A percentile compares a stretch with the other conserved stretches of the same genome.
Conservation (phyloP, 306 rosid genomes). For the Amphicarpaea edgeworthii region DNA sequence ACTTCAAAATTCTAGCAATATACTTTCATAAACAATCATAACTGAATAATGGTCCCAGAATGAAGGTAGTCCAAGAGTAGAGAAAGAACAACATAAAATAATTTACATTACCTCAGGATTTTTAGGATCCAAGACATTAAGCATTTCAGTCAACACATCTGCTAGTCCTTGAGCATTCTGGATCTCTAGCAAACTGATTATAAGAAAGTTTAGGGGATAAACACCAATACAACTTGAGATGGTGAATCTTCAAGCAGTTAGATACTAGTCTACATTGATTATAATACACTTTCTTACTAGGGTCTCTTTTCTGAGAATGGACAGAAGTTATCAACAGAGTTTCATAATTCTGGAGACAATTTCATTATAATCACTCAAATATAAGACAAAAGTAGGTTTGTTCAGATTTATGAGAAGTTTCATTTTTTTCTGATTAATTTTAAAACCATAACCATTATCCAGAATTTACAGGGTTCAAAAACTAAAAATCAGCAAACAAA, state of each 20-base stretch:
- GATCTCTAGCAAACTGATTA: conserved; percentile 76
- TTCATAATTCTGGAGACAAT: background rate
- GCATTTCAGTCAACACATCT: conserved; percentile 90
- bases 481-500: background rate
- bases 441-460: background rate
- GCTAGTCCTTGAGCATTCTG: conserved; percentile 83
- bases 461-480: conserved; percentile 55
- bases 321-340: background rate
- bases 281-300: background rate
- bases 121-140: conserved; percentile 80
- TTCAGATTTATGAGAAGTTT: background rate
- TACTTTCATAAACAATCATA: conserved; percentile 39
- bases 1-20: conserved; percentile 31
- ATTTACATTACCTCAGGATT: conserved; percentile 66
- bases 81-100: background rate
- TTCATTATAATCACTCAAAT: background rate
- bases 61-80: conserved; percentile 31
- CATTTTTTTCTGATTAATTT: background rate
- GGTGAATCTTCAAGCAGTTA: background rate
- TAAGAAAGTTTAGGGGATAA: conserved; percentile 39
- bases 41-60: conserved; percentile 28
- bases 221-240: background rate
- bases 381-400: background rate
- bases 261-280: background rate
- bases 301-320: background rate